A percentile compares a stretch with the other conserved stretches of the same genome.
These are phyloP conservation scores for Isatis tinctoria DNA, from an alignment of 345 rosid genomes.

Conservation along the genomic window DNA sequence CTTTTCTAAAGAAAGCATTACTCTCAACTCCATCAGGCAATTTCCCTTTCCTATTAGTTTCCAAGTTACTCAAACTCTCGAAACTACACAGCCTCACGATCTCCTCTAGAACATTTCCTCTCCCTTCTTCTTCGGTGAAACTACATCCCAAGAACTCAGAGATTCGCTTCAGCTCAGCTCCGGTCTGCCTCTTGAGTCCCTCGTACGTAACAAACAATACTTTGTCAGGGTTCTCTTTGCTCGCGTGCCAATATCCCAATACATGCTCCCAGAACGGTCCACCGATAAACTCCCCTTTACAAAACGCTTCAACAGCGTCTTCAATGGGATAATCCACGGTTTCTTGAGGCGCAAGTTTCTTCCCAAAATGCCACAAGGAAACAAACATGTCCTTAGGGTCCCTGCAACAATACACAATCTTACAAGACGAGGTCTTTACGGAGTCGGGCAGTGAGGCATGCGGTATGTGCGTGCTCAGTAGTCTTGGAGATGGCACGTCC, in stretches of 20 bases:
- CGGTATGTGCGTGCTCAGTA: neutral
- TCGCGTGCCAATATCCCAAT: neutral
- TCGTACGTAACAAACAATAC: conserved; percentile 15
- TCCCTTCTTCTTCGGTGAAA: conserved; percentile 8
- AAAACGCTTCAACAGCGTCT: conserved; percentile 39
- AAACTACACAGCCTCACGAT: conserved; percentile 28
- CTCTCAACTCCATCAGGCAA: neutral
- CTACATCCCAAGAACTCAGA: conserved; percentile 11
- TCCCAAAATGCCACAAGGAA: conserved; percentile 50
- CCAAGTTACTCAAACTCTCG: conserved; percentile 21
- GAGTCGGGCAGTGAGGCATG: neutral
- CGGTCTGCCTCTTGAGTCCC: conserved; percentile 11
- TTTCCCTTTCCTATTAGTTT: conserved; percentile 27
- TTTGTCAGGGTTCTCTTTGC: neutral
- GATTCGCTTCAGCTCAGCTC: conserved; percentile 3
- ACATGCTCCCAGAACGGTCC: conserved; percentile 21
- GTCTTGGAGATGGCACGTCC: neutral
- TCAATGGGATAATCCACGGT: conserved; percentile 17
- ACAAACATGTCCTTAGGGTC: conserved; percentile 40
- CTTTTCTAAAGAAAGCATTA: conserved; percentile 17
- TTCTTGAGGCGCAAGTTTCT: conserved; percentile 29
- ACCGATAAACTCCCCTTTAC: conserved; percentile 36
- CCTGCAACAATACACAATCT: neutral
- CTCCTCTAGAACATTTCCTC: neutral
- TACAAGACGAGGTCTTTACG: conserved; percentile 4